Conservation (phyloP, 495 filamentous ascomycete genomes). For the Choiromyces venosus region DNA sequence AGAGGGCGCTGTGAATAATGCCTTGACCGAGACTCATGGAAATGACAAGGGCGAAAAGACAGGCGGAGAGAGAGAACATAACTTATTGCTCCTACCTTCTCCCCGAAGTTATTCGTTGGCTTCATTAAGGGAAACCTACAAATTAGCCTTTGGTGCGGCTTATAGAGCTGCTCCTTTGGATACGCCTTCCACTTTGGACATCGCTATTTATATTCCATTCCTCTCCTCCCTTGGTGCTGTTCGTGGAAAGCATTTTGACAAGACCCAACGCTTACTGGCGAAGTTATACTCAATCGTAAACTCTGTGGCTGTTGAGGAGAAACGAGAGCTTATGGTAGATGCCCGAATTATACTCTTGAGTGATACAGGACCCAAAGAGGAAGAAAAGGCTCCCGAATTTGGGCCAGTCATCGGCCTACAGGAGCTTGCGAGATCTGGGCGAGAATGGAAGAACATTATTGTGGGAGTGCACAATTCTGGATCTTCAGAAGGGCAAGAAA, state of each 20-base stretch:
- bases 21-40: conserved; percentile 18
- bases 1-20: conserved; percentile 27
- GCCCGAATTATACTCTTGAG: conserved; percentile 67
- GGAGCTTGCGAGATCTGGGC: conserved; percentile 58
- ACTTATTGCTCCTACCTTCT: conserved; percentile 27
- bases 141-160: conserved; percentile 27
- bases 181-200: conserved; percentile 24
- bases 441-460: conserved; percentile 67
- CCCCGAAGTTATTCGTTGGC: conserved; percentile 22
- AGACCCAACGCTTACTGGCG: conserved; percentile 65
- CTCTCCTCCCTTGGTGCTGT: conserved; percentile 46
- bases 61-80: conserved; percentile 20
- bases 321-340: conserved; percentile 68
- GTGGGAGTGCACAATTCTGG: conserved; percentile 1
- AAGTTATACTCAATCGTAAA: conserved; percentile 70
- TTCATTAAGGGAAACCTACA: conserved; percentile 24
- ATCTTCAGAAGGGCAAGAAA: conserved; percentile 26
- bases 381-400: conserved; percentile 46
- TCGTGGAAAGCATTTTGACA: conserved; percentile 54
- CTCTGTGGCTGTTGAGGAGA: conserved; percentile 60
- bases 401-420: conserved; percentile 61
- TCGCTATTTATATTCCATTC: conserved; percentile 43
- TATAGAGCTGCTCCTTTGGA: conserved; percentile 26
- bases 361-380: conserved; percentile 44
- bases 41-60: conserved; percentile 17